These are phyloP conservation scores for Penicillium sp. DNA, from an alignment of 2,329 filamentous ascomycete species.

Conservation along the genomic window DNA sequence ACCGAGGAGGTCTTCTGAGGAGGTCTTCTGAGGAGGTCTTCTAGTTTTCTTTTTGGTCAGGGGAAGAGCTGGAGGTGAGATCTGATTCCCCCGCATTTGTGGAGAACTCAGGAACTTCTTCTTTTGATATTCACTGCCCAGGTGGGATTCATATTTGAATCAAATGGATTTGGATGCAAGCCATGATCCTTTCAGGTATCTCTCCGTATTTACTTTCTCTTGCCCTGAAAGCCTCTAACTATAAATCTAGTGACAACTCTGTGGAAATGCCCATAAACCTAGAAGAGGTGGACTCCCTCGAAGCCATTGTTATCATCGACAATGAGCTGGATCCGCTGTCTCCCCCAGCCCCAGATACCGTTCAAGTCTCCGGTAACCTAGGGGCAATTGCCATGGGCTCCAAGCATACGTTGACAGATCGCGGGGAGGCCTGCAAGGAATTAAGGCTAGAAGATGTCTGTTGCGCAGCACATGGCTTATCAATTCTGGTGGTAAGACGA, in stretches of 20 bases:
- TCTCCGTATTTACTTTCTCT: not conserved
- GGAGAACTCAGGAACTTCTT: constrained; percentile 3
- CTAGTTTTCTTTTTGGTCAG: not conserved
- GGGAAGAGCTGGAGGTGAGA: not conserved
- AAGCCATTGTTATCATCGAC: constrained; percentile 52
- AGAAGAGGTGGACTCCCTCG: constrained; percentile 47
- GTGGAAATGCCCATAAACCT: constrained; percentile 20
- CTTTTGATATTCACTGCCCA: not conserved
- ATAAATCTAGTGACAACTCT: not conserved
- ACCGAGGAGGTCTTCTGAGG: not conserved
- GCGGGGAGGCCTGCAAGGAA: constrained; percentile 46
- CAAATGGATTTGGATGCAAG: not conserved
- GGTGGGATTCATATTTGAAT: not conserved
- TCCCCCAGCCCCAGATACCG: constrained; percentile 43
- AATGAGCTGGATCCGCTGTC: constrained; percentile 57
- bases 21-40: too few relatives aligned
- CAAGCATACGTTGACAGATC: constrained; percentile 30
- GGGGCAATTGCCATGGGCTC: constrained; percentile 42
- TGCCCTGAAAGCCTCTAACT: not conserved
- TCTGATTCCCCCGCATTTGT: constrained; percentile 8
- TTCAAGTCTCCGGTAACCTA: constrained; percentile 45
- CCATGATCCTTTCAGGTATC: constrained; percentile 5
- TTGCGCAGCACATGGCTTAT: constrained; percentile 55
- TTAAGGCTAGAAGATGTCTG: constrained; percentile 51
- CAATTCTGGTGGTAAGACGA: constrained; percentile 48